Evolutionary conservation across 441 rosid genomes (phyloP).

Genomic region (Euphorbia corollata): DNA sequence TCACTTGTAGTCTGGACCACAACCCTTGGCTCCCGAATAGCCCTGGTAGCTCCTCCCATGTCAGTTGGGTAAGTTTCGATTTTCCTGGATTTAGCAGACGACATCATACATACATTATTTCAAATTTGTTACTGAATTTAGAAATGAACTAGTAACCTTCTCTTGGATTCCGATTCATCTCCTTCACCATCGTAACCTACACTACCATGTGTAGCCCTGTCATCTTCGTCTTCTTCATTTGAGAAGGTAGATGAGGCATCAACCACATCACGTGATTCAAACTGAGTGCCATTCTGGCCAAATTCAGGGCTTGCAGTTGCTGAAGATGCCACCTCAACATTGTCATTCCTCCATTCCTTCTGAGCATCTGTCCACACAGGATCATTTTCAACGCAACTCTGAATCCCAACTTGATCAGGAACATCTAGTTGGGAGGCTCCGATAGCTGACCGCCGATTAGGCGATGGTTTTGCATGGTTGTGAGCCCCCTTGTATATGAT

Average conservation of each 20-base stretch:
- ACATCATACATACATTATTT: too few species aligned
- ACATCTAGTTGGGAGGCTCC: slow-evolving; percentile 33
- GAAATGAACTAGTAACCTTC: slow-evolving; percentile 33
- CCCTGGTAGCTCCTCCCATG: slow-evolving; percentile 74
- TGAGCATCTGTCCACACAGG: slow-evolving; percentile 41
- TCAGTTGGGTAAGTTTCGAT: slow-evolving; percentile 59
- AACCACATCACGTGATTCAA: slow-evolving; percentile 44
- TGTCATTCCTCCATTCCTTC: slow-evolving; percentile 55
- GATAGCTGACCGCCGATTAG: slow-evolving; percentile 36
- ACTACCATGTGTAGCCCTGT: slow-evolving; percentile 43
- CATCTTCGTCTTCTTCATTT: slow-evolving; percentile 59
- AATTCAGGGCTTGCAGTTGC: slow-evolving; percentile 39
- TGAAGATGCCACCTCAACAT: slow-evolving; percentile 53
- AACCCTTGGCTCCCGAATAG: slow-evolving; percentile 86
- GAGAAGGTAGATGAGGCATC: slow-evolving; percentile 51
- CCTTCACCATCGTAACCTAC: slow-evolving; percentile 45
- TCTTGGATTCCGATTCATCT: slow-evolving; percentile 56
- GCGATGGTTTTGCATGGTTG: slow-evolving; percentile 54
- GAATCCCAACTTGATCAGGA: slow-evolving; percentile 28
- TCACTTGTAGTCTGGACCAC: slow-evolving; percentile 95
- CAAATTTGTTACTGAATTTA: neutral
- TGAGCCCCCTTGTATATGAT: slow-evolving; percentile 64
- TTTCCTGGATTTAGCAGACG: slow-evolving; percentile 26
- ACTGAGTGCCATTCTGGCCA: slow-evolving; percentile 36
- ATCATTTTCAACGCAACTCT: slow-evolving; percentile 39